phyloP scores from a whole-genome alignment of 2,329 filamentous ascomycete species.

The Ramularia collo-cygni region DNA sequence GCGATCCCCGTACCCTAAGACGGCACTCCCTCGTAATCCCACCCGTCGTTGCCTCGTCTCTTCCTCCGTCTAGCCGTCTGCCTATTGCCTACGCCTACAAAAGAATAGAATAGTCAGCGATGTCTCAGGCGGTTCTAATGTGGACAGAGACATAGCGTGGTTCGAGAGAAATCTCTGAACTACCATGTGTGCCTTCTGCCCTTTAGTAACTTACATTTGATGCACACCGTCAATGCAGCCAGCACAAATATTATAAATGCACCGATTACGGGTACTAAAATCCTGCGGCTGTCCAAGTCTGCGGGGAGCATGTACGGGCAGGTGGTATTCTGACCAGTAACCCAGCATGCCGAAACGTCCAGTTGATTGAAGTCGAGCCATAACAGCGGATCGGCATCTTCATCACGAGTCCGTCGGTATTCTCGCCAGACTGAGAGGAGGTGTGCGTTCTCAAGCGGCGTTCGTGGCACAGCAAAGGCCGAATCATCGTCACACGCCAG shows the following conservation, averaged over 20 bases:
- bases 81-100: conserved; percentile 55
- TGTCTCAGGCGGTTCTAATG: too few relatives aligned
- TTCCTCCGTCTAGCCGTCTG: conserved; percentile 45
- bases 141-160: too few relatives aligned
- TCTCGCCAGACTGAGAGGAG: conserved; percentile 35
- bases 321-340: conserved; percentile 46
- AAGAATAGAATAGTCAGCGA: too few relatives aligned
- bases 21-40: conserved; percentile 64
- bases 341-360: conserved; percentile 53
- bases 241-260: conserved; percentile 56
- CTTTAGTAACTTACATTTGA: too few relatives aligned
- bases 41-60: conserved; percentile 42
- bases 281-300: conserved; percentile 37
- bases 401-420: conserved; percentile 5
- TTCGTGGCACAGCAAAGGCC: conserved; percentile 53
- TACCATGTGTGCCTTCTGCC: too few relatives aligned
- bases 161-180: too few relatives aligned
- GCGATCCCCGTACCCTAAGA: too few relatives aligned
- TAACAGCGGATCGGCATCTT: conserved; percentile 32
- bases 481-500: conserved; percentile 43
- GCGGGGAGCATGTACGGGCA: conserved; percentile 49
- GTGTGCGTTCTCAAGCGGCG: conserved; percentile 57
- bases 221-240: conserved; percentile 54
- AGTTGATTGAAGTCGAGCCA: conserved; percentile 59
- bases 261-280: conserved; percentile 56